Evolutionary conservation across 192 early-diverging fungal species (phyloP), one percentile per base, ranked within the genome.

Genomic region (Funneliformis geosporum): DNA sequence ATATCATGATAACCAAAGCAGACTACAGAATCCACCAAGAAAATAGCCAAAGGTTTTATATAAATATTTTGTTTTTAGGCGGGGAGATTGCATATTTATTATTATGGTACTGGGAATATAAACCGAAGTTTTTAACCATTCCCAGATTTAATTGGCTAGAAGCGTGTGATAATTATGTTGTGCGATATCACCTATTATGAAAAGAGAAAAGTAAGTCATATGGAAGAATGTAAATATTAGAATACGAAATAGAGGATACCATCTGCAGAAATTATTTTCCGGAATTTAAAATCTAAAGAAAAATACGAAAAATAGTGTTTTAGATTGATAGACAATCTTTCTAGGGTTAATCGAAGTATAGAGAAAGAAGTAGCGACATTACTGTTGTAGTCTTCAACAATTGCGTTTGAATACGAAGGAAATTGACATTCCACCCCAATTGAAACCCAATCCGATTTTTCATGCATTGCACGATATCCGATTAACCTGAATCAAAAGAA

Each of bases 1-100:
- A 82, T 70, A 85, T 87, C 66, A 89, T 91, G 46, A 91, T 91
- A 23, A 47, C 93, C 93, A 94, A 38, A 93, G 79, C 38, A 94
- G 83, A 40, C 85, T 83, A 70, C 92, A 91, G 70, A 94, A 94
- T 1, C 93, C 93, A 72, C 91, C 89, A 81, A 92, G 91, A 59
- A 92, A 80, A 46, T 89, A 91, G 0, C 79, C 66, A 42, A 88
- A 74, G 14, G 88, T 47, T 75, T 87, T 88, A 27, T 80, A 70
- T n/a, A 16, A 79, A 6, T 75, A 82, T 83, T 50, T 87, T 86
- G 21, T 73, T 83, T 8, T 86, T 75, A 64, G 83, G 83, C 8
- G 81, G 83, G 25, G 78, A 81, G 23, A 89, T 80, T 0, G 75
- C 71, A 65, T 89, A 88, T 16, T 85, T 85, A n/a, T 87, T 87